Conservation (phyloP, 129 eudicot genomes). For the Deinandra increscens region DNA sequence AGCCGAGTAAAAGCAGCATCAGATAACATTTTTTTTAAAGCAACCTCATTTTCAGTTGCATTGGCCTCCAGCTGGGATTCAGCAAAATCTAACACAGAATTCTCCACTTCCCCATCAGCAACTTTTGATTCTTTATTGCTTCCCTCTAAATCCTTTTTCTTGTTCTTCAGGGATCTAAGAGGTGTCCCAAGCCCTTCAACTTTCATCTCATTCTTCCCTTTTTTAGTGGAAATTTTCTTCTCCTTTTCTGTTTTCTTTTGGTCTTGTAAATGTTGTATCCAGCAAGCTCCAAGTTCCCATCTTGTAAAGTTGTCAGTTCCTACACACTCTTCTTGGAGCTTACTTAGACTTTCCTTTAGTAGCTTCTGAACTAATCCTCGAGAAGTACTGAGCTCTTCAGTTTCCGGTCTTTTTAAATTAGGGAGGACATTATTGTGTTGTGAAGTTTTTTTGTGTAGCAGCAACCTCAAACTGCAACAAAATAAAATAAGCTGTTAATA, state of each 20-base stretch:
- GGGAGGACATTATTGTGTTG: constrained; percentile 43
- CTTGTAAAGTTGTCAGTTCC: constrained; percentile 62
- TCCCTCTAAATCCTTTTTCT: constrained; percentile 58
- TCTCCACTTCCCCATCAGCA: constrained; percentile 51
- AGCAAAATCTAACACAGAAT: constrained; percentile 35
- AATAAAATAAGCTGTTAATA: constrained; percentile 2
- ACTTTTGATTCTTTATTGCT: constrained; percentile 38
- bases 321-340: constrained; percentile 68
- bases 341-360: constrained; percentile 65
- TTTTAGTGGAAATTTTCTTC: constrained; percentile 71
- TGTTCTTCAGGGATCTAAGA: constrained; percentile 82
- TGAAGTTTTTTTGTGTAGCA: constrained; percentile 68
- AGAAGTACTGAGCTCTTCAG: constrained; percentile 49
- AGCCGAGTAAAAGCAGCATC: constrained; percentile 81
- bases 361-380: constrained; percentile 58
- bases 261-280: constrained; percentile 99
- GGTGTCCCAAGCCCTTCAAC: constrained; percentile 97
- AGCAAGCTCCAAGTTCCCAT: constrained; percentile 99
- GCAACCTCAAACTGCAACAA: constrained; percentile 77
- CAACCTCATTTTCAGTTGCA: constrained; percentile 49
- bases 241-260: constrained; percentile 93
- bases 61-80: constrained; percentile 48
- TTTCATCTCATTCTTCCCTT: constrained; percentile 80
- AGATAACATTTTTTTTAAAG: constrained; percentile 56
- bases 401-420: constrained; percentile 39